Base-by-base conservation (phyloP, 805 yeast species). In the Barnettozyma wickerhamii region DNA sequence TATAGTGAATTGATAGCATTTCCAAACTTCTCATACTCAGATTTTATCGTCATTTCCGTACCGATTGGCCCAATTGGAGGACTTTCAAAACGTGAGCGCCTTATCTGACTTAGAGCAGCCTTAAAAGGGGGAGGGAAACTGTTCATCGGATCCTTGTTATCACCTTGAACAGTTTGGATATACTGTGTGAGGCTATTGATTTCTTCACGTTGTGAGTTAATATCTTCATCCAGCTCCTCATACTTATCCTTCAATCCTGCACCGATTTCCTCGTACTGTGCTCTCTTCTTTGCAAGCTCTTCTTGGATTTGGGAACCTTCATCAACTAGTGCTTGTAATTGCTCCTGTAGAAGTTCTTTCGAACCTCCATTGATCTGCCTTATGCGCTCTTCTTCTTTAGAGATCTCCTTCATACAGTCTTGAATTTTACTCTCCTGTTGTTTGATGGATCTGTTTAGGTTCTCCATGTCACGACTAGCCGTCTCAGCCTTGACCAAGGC, bases 61-160 rank as follows among this genome's bases (percentile, higher is more conserved):
- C 96, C 96, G 2, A 91, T 47, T 0, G 99, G 99, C 0, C 98
- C 98, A 14, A 82, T 59, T 0, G 95, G 95, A 27, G 53, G 54
- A 2, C 59, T 51, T 14, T 68, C 69, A 69, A 75, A 80, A 13
- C 60, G 51, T 0, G 49, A 35, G 12, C 64, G 64, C 3, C 56
- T 50, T 5, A 53, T 40, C 0, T 42, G 49, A 3, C 13, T 10
- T 0, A 45, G 37, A 10, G 42, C 48, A 7, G 21, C 9, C 26
- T 14, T 32, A 10, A 47, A 9, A 5, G 12, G 7, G 1, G 19
- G 6, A 2, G 34, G 40, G 29, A 32, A 55, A 1, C 38, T 29
- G 2, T 19, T 26, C 1, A 53, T 26, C 4, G 56, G 52, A 30
- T 55, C 30, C 14, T 26, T 34, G 21, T 19, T 29, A 13, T 35